Evolutionary conservation across 1,284 basidiomycete species (phyloP).

Genomic region (Inonotus obliquus): DNA sequence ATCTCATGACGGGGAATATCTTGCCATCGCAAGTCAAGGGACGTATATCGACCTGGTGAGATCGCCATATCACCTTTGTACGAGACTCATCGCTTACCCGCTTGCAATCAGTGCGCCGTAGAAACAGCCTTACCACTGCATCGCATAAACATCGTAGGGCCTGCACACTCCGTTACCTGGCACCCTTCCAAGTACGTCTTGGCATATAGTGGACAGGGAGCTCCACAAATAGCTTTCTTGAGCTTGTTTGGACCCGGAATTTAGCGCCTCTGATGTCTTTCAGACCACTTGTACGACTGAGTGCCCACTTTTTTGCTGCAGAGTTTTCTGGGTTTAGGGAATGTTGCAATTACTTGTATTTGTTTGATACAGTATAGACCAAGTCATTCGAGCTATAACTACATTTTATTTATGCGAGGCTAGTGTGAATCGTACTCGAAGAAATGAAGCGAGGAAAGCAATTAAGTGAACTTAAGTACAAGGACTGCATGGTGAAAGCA

Average conservation of each 20-base stretch:
- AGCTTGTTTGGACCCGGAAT: conserved; percentile 63
- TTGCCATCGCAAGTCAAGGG: conserved; percentile 69
- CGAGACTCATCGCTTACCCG: not conserved
- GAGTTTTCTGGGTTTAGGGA: not conserved
- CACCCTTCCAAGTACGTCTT: conserved; percentile 74
- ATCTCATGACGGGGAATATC: conserved; percentile 74
- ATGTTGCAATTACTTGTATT: not conserved
- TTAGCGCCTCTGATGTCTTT: not conserved
- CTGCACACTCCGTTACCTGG: conserved; percentile 69
- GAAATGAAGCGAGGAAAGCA: not conserved
- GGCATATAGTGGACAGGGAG: conserved; percentile 72
- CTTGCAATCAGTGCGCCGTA: conserved; percentile 56
- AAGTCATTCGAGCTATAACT: not conserved
- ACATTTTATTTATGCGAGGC: not conserved
- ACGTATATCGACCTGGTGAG: conserved; percentile 71
- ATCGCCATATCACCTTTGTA: not conserved
- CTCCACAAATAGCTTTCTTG: conserved; percentile 57
- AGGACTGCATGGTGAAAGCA: too few relatives aligned
- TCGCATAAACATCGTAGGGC: conserved; percentile 59
- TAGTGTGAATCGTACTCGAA: not conserved
- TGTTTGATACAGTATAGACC: not conserved
- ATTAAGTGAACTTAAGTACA: too few relatives aligned
- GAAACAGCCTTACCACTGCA: conserved; percentile 68
- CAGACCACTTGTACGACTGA: too few relatives aligned
- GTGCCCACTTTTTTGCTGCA: not conserved